Percentiles rank a stretch among this genome's conserved stretches.
Conservation (phyloP, 1,139 yeast genomes). For the Taphrina wiesneri region DNA sequence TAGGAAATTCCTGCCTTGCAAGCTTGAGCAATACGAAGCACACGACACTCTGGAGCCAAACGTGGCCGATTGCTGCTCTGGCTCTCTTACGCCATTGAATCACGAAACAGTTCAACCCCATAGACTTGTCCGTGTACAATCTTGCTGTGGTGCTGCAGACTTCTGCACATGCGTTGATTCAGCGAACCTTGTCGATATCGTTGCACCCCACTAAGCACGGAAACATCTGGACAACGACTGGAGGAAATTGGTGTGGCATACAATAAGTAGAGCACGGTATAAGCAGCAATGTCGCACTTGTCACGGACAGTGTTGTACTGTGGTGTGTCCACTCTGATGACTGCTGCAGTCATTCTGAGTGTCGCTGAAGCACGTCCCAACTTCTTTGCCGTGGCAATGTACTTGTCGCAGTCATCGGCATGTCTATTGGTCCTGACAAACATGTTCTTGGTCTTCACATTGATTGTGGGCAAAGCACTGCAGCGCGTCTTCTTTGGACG, state of each 20-base stretch:
- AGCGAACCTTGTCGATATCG: neutral
- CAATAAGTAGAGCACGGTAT: neutral
- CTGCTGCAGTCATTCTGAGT: conserved; percentile 44
- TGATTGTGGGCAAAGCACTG: conserved; percentile 51
- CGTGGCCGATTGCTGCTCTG: neutral
- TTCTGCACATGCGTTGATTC: too few relatives aligned
- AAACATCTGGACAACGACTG: too few relatives aligned
- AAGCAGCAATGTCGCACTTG: neutral
- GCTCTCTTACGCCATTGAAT: neutral
- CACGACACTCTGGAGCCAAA: neutral
- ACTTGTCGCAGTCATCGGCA: conserved; percentile 51
- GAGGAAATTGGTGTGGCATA: too few relatives aligned
- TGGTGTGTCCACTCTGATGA: conserved; percentile 42
- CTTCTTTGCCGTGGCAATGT: conserved; percentile 51
- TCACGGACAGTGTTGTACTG: conserved; percentile 15
- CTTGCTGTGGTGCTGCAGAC: too few relatives aligned
- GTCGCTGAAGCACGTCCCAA: conserved; percentile 50
- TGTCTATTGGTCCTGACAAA: conserved; percentile 49
- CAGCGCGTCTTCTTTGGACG: conserved; percentile 69
- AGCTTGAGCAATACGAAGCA: neutral
- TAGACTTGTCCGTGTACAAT: neutral
- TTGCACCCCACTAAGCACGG: too few relatives aligned
- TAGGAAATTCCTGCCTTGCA: neutral
- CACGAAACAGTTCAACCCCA: neutral
- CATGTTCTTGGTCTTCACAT: conserved; percentile 50